Base-by-base conservation (phyloP, 768 basidiomycete species). In the Serendipita vermifera region DNA sequence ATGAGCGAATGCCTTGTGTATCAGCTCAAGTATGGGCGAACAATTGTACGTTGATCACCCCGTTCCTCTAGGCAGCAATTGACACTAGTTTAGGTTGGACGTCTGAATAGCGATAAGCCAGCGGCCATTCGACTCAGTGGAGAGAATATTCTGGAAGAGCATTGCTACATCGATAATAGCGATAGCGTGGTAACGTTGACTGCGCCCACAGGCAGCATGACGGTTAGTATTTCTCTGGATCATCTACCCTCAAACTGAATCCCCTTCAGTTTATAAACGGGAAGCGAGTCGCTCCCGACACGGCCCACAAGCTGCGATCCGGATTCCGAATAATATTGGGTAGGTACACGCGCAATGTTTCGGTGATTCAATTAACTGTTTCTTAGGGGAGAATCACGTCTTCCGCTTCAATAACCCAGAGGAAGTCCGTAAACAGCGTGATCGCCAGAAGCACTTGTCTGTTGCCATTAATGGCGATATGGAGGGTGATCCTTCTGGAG, bases 381-480 rank as follows among this genome's bases (percentile, higher is more conserved):
- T 39, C 56, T 43, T 59, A 89, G 88, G 94, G 55, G 93, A 97
- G 62, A 83, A 91, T 61, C 96, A 99, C 71, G 92, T 98, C 56
- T 99, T 99, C n/a, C 81, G 96, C 15, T 98, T 96, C 70, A 98
- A 88, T 65, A 87, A 94, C 64, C 91, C 91, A 0, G 89, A 92
- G 68, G 89, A 91, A 69, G 91, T 93, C 59, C 87, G 91, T 60
- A 91, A 88, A 65, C 85, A 81, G 64, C 81, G 91, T 38, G 86
- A 93, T 68, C 82, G 87, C 38, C 85, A 83, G 2, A 82, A 80
- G 7, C n/a, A n/a, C n/a, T 75, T 78, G 54, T 83, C 77, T 65
- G 85, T 85, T 20, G 83, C 83, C 36, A 74, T 71, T 5, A 43
- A 11, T 11, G 41, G 26, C 11, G 41, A 22, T 11, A 87, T 90